Base-by-base conservation (phyloP, 805 yeast species). In the Lachancea sp. region DNA sequence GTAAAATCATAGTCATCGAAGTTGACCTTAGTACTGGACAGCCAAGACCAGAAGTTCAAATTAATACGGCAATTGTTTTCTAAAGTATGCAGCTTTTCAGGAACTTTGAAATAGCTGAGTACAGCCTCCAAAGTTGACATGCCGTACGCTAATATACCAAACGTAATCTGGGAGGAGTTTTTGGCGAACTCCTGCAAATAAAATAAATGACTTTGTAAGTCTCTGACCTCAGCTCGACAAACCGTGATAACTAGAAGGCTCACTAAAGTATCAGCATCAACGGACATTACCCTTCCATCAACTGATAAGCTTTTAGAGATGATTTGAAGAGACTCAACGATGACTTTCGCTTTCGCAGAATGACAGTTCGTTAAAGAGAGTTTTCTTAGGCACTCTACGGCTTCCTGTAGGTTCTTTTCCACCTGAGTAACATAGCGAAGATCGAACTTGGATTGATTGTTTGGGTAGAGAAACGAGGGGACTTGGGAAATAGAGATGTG, bases 41-140 rank as follows among this genome's bases (percentile, higher is more conserved):
- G 70, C 4, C 70, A 59, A 0, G 64, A 50, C 80, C 88, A 81
- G 28, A 80, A 63, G n/a, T 56, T 54, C 31, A 58, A 56, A 56
- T 85, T 86, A 0, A 89, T 76, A 8, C 65, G 54, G 1, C 50
- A 43, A 3, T 62, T 52, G 36, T 82, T 58, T 3, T 59, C 55
- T 1, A 61, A 61, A 7, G 63, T 34, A 34, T 70, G 71, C 8
- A 55, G 58, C 5, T 45, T 39, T 6, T 38, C 20, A 39, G 38
- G 39, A 12, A 50, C 43, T 24, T 62, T 62, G n/a, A 87, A 65
- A 52, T 82, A 90, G 41, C 65, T 75, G 7, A 86, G 53, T 0
- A 85, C 94, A 0, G 88, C 95, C 51, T 88, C 95, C 32, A 88
- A 67, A 5, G 95, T 86, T 33, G 95, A 81, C 11, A 87, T 49